Base-by-base conservation (phyloP, 495 filamentous ascomycete species). In the Tetracladium marchalianum region DNA sequence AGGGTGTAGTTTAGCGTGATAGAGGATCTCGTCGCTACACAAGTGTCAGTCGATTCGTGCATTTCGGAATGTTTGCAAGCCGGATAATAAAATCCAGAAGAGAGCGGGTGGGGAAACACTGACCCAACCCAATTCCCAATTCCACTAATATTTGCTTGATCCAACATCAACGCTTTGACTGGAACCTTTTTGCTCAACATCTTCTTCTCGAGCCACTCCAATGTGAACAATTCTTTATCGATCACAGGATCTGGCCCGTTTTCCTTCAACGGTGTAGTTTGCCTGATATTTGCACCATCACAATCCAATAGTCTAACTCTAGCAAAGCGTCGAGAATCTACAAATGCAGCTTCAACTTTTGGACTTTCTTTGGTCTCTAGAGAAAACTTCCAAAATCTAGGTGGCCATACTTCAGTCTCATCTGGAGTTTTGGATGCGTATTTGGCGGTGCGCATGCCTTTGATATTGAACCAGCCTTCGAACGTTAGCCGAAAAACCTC, bases 51-150 rank as follows among this genome's bases (percentile, higher is more conserved):
- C 35, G 33, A 6, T 39, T 36, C 34, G 0, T 36, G 1, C n/a
- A 12, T n/a, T 32, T 38, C n/a, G 19, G 19, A 37, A 27, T 17
- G 10, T 7, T 49, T 31, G 15, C 15, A 15, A 37, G 9, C 2
- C 9, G 13, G 31, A 11, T 12, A 3, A 17, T 22, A 36, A 16
- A 18, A 46, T 11, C 16, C 5, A 19, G 6, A 49, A 19, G 19
- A 33, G 1, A 36, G n/a, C 31, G n/a, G 8, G 47, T 36, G n/a
- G 3, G 11, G 27, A 13, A n/a, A 15, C 9, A 41, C 37, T 40
- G 12, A 46, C 77, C 79, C 88, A 52, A 98, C 88, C 92, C 90
- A 97, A 54, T 96, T 97, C 1, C 92, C 92, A 40, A 98, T 86
- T 5, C 92, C 92, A 55, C 86, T 89, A 42, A 97, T 81, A 55